Evolutionary conservation across 441 rosid genomes (phyloP).

Genomic region (Arabidopsis lyrata): DNA sequence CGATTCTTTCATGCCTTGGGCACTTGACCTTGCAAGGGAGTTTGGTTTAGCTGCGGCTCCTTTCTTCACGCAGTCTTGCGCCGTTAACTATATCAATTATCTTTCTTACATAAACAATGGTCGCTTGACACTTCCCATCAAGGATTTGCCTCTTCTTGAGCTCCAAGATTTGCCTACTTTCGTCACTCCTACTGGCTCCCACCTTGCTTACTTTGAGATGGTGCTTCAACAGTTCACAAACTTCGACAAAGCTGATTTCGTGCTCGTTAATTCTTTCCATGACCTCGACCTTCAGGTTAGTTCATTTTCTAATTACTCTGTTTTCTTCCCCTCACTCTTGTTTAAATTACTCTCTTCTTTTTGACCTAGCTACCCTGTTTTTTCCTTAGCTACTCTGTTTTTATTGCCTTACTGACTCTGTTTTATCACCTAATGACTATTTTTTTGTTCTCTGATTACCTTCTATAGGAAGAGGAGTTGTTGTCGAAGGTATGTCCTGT

Average conservation of each 20-base stretch:
- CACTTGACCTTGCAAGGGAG: conserved; percentile 50
- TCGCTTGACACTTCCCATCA: conserved; percentile 36
- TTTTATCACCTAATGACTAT: neutral
- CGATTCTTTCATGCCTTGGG: conserved; percentile 54
- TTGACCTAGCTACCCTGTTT: too few relatives aligned
- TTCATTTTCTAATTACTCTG: conserved; percentile 3
- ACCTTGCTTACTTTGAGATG: conserved; percentile 46
- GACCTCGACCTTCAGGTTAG: conserved; percentile 54
- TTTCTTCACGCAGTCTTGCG: conserved; percentile 53
- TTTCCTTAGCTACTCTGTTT: neutral
- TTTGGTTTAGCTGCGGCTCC: conserved; percentile 46
- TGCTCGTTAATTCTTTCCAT: conserved; percentile 49
- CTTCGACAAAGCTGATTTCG: conserved; percentile 54
- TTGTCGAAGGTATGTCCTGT: too few relatives aligned
- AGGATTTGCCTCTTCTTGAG: conserved; percentile 54
- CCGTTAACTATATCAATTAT: conserved; percentile 46
- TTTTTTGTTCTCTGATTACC: too few relatives aligned
- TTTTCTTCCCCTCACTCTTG: neutral
- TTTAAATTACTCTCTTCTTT: neutral
- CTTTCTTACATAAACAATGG: conserved; percentile 29
- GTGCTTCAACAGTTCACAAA: conserved; percentile 58
- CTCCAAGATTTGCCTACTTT: conserved; percentile 52
- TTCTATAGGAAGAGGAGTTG: too few relatives aligned
- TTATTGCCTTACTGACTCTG: neutral
- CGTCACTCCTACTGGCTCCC: conserved; percentile 41